phyloP scores from a whole-genome alignment of 306 rosid species.

The Luffa aegyptiaca region DNA sequence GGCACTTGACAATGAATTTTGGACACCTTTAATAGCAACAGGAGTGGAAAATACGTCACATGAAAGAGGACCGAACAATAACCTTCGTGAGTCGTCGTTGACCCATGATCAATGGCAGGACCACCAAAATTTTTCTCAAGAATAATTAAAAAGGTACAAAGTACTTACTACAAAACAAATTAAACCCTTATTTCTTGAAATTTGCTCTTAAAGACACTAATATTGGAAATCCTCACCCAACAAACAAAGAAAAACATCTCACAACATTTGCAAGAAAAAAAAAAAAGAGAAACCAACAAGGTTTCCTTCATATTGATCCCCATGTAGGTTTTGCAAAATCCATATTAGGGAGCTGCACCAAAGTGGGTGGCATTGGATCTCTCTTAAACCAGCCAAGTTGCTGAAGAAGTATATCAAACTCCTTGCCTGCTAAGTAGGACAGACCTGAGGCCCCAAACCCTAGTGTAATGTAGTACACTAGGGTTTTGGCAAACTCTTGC shows the following conservation, averaged over 20 bases:
- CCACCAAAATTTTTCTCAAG: too few relatives aligned
- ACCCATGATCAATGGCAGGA: too few relatives aligned
- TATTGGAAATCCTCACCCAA: not conserved
- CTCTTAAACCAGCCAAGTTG: constrained; percentile 46
- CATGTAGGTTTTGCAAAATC: constrained; percentile 8
- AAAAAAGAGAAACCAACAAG: not conserved
- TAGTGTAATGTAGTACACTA: constrained; percentile 31
- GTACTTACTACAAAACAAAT: not conserved
- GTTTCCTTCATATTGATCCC: constrained; percentile 17
- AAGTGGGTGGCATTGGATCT: not conserved
- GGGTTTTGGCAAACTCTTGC: constrained; percentile 28
- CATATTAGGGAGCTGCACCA: constrained; percentile 17
- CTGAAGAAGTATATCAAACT: constrained; percentile 27
- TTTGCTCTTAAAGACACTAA: not conserved
- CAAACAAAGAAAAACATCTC: not conserved
- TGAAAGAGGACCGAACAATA: too few relatives aligned
- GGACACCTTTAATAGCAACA: too few relatives aligned
- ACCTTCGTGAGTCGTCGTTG: too few relatives aligned
- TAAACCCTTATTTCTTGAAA: not conserved
- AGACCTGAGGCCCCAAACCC: constrained; percentile 39
- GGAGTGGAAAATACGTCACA: too few relatives aligned
- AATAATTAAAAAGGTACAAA: not conserved
- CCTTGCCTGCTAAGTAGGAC: constrained; percentile 46
- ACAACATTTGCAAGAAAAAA: not conserved
- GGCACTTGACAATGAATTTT: too few relatives aligned